phyloP scores from a whole-genome alignment of 371 early-diverging fungal genomes.

The Smittium culicis region DNA sequence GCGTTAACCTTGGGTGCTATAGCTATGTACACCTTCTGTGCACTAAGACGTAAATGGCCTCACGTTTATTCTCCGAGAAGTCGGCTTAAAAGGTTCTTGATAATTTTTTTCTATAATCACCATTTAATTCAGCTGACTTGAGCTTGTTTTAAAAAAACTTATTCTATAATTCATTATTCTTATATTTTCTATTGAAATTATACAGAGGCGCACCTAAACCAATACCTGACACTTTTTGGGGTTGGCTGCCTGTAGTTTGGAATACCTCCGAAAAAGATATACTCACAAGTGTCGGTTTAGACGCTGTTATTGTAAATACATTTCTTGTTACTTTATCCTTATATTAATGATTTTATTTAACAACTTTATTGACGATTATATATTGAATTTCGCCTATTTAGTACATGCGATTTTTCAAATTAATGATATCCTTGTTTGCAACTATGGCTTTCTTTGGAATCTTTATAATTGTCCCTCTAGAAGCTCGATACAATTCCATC shows the following conservation, averaged over 20 bases:
- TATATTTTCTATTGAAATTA: neutral
- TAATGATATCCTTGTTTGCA: constrained; percentile 23
- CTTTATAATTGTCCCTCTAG: constrained; percentile 23
- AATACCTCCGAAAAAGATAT: constrained; percentile 26
- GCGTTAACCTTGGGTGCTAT: constrained; percentile 20
- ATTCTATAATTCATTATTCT: neutral
- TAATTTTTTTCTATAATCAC: neutral
- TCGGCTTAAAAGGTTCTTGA: constrained; percentile 2
- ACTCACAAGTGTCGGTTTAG: constrained; percentile 29
- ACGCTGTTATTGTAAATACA: constrained; percentile 26
- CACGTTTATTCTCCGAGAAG: constrained; percentile 30
- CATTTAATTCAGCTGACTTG: neutral
- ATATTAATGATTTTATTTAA: neutral
- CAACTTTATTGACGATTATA: neutral
- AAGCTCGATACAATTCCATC: constrained; percentile 11
- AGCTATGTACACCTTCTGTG: constrained; percentile 24
- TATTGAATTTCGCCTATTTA: neutral
- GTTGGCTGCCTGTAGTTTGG: constrained; percentile 26
- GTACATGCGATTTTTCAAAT: constrained; percentile 24
- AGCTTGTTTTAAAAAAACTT: neutral
- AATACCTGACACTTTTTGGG: constrained; percentile 23
- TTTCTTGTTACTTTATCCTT: neutral
- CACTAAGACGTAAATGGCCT: constrained; percentile 31
- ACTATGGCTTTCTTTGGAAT: constrained; percentile 19
- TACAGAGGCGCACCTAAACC: constrained; percentile 20